Evolutionary conservation across 164 flowering plant species (phyloP).

Genomic region (Nelumbo lutea): DNA sequence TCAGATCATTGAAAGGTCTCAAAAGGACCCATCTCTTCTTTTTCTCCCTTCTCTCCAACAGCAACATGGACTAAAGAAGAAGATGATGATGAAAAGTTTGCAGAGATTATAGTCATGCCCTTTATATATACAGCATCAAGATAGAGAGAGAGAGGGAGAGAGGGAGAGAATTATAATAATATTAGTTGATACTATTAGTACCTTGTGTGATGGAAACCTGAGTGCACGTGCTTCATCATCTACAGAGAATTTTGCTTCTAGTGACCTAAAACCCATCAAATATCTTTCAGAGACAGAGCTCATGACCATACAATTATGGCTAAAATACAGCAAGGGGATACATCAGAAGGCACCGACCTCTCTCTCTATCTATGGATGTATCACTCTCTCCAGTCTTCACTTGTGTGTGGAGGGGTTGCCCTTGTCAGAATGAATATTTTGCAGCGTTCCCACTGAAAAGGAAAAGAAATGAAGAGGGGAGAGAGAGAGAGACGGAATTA

Average conservation of each 20-base stretch:
- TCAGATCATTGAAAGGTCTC: not conserved
- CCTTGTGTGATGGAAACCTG: slow-evolving; percentile 47
- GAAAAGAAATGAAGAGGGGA: slow-evolving; percentile 21
- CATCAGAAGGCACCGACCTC: slow-evolving; percentile 7
- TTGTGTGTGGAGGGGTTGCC: not conserved
- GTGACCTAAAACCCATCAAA: slow-evolving; percentile 26
- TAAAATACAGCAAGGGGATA: slow-evolving; percentile 10
- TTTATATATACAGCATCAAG: slow-evolving; percentile 10
- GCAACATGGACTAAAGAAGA: slow-evolving; percentile 3
- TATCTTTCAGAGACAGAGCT: slow-evolving; percentile 26
- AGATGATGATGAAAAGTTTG: slow-evolving; percentile 8
- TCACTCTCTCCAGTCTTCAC: slow-evolving; percentile 11
- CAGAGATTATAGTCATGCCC: slow-evolving; percentile 5
- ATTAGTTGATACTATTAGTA: slow-evolving; percentile 25
- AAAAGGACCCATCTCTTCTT: not conserved
- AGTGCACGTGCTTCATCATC: slow-evolving; percentile 62
- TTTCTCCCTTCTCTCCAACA: not conserved
- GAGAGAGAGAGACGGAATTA: slow-evolving; percentile 22
- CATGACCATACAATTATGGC: slow-evolving; percentile 8
- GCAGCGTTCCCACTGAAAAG: slow-evolving; percentile 41
- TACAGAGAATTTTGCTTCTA: slow-evolving; percentile 27
- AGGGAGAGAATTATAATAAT: slow-evolving; percentile 14
- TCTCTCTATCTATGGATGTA: not conserved
- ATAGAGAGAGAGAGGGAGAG: slow-evolving; percentile 18
- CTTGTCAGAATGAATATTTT: slow-evolving; percentile 53